Conservation (phyloP, 2,329 filamentous ascomycete genomes). For the Allantophomopsis lycopodina region DNA sequence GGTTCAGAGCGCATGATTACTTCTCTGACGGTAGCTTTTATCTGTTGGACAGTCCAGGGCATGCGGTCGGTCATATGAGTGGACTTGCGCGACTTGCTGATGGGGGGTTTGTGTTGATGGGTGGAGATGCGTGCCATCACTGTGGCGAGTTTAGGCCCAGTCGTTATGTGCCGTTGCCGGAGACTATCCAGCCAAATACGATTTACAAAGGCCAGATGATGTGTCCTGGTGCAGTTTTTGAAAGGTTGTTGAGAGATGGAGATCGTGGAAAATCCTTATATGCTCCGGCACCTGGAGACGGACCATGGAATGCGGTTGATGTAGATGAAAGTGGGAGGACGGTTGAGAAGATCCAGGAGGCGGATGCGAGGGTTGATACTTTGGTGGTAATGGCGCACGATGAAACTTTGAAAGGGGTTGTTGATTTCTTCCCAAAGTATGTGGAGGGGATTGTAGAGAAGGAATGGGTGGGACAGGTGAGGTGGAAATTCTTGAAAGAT, state of each 20-base stretch:
- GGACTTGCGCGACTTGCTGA: slow-evolving; percentile 29
- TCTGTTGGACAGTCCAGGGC: slow-evolving; percentile 37
- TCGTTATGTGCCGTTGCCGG: slow-evolving; percentile 22
- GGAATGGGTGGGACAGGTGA: slow-evolving; percentile 26
- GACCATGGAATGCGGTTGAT: slow-evolving; percentile 10
- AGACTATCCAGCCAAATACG: slow-evolving; percentile 23
- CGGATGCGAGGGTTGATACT: slow-evolving; percentile 28
- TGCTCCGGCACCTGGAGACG: slow-evolving; percentile 8
- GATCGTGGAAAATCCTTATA: slow-evolving; percentile 19
- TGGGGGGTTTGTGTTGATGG: slow-evolving; percentile 32
- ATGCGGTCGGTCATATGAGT: slow-evolving; percentile 33
- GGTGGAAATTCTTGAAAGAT: slow-evolving; percentile 36
- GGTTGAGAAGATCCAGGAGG: slow-evolving; percentile 28
- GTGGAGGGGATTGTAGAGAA: slow-evolving; percentile 31
- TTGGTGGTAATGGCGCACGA: slow-evolving; percentile 34
- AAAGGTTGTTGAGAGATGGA: slow-evolving; percentile 20
- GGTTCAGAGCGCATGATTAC: slow-evolving; percentile 33
- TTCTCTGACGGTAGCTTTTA: slow-evolving; percentile 42
- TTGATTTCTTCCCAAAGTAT: slow-evolving; percentile 34
- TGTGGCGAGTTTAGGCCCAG: slow-evolving; percentile 29
- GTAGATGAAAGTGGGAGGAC: slow-evolving; percentile 21
- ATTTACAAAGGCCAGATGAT: slow-evolving; percentile 15
- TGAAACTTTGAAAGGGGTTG: slow-evolving; percentile 20
- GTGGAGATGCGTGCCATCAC: slow-evolving; percentile 32
- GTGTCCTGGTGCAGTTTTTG: slow-evolving; percentile 27